A percentile compares a stretch with the other conserved stretches of the same genome.
Conservation (phyloP, 495 filamentous ascomycete species). For the Aspergillus baeticus region DNA sequence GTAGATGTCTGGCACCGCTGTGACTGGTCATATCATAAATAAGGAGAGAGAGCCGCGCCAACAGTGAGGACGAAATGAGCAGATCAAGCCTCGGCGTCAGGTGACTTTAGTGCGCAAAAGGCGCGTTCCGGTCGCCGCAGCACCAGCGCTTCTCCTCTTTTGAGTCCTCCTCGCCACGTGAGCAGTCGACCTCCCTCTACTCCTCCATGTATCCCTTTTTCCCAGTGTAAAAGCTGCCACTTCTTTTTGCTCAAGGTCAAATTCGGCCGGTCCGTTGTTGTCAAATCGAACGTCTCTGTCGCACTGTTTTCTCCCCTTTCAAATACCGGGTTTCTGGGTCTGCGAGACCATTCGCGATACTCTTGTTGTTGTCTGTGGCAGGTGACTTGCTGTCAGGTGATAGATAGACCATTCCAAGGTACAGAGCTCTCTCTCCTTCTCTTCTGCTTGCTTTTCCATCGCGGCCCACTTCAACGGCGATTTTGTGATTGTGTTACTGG, state of each 20-base stretch:
- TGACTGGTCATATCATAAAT: conserved; percentile 9
- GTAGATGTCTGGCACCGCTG: background rate
- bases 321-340: conserved; percentile 24
- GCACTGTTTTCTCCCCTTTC: conserved; percentile 17
- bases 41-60: background rate
- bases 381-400: conserved; percentile 56
- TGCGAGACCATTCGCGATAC: conserved; percentile 34
- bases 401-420: conserved; percentile 50
- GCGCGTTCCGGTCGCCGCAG: conserved; percentile 23
- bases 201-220: conserved; percentile 32
- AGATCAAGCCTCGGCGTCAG: conserved; percentile 23
- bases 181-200: conserved; percentile 36
- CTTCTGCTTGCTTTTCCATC: conserved; percentile 8
- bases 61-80: background rate
- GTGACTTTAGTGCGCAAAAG: conserved; percentile 36
- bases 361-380: conserved; percentile 51
- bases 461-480: background rate
- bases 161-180: conserved; percentile 41
- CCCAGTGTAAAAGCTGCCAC: conserved; percentile 29
- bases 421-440: conserved; percentile 28
- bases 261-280: conserved; percentile 13
- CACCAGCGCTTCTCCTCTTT: conserved; percentile 27
- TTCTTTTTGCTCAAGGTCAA: conserved; percentile 23
- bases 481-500: background rate
- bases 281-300: conserved; percentile 5